Evolutionary conservation across 805 yeast species (phyloP).

Genomic region (Metschnikowia noctiluminum): DNA sequence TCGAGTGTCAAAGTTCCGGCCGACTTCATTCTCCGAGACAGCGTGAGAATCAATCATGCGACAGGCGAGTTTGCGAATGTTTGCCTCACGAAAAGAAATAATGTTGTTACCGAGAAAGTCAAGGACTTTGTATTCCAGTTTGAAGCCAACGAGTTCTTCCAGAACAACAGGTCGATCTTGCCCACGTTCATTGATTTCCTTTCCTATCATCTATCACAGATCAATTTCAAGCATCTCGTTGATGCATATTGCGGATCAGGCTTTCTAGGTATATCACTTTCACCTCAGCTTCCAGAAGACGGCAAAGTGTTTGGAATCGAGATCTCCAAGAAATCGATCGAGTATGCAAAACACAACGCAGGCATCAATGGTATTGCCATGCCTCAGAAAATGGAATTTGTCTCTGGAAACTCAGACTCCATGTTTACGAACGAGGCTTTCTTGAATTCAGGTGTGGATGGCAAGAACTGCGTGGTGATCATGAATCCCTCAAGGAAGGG

Average conservation of each 20-base stretch:
- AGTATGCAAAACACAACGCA: slow-evolving; percentile 39
- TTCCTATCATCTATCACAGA: slow-evolving; percentile 11
- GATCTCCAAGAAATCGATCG: slow-evolving; percentile 29
- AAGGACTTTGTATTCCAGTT: slow-evolving; percentile 37
- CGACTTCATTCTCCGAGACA: slow-evolving; percentile 33
- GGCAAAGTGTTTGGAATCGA: slow-evolving; percentile 44
- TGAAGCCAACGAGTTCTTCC: slow-evolving; percentile 40
- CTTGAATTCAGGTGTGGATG: slow-evolving; percentile 24
- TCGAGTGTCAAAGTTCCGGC: slow-evolving; percentile 5
- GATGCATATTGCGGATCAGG: slow-evolving; percentile 49
- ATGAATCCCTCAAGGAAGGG: slow-evolving; percentile 49
- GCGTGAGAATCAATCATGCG: slow-evolving; percentile 25
- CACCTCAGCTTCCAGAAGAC: slow-evolving; percentile 23
- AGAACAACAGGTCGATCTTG: slow-evolving; percentile 42
- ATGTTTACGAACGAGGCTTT: slow-evolving; percentile 30
- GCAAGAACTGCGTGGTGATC: slow-evolving; percentile 33
- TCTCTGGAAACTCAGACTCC: slow-evolving; percentile 36
- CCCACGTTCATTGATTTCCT: slow-evolving; percentile 34
- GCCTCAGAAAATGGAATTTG: slow-evolving; percentile 29
- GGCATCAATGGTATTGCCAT: slow-evolving; percentile 32
- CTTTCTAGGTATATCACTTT: slow-evolving; percentile 39
- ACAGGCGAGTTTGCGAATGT: slow-evolving; percentile 28
- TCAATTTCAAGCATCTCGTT: slow-evolving; percentile 27
- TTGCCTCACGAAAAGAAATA: slow-evolving; percentile 25
- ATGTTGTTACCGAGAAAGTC: slow-evolving; percentile 34